Base-by-base conservation (phyloP, 1,284 basidiomycete genomes). In the Afroboletus lepidellus region DNA sequence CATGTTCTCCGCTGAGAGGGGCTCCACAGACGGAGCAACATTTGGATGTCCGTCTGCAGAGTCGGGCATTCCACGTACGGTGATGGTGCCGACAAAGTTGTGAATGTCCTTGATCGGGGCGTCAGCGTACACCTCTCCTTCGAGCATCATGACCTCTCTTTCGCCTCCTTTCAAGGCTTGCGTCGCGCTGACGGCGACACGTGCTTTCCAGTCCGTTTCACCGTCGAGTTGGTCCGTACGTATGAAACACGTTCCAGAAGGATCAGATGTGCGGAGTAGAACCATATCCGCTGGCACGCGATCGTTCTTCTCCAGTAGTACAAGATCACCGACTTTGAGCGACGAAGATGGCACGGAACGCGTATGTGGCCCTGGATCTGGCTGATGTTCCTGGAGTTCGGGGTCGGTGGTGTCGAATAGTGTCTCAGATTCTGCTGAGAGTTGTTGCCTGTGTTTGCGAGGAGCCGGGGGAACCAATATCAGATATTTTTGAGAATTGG, bases 121-220 rank as follows among this genome's bases (percentile, higher is more conserved):
- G 64, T 98, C 96, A 55, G 94, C 95, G 60, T 94, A 95, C 5
- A 96, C 82, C 56, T 90, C 89, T 0, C 91, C 94, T 59, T 92
- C 87, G 13, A 96, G 72, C 8, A 77, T 70, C 21, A 90, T 77
- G 3, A 99, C 70, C 23, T 87, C 86, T 18, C 74, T 74, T 60
- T 90, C 67, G 5, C 62, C 57, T 9, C 61, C 63, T 48, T 58
- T 62, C 8, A 64, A 37, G 6, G 53, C 50, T 29, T 66, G 62
- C 9, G 64, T 58, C 13, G 23, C 50, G 23, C 53, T 39, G 20
- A 97, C 87, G 0, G 96, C 95, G 1, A 98, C 87, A 11, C 92
- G 85, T 46, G 98, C 76, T 70, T 99, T 99, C 97, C 97, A 99
- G 64, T 99, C 97, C 1, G 97, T 99, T 72, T 99, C 97, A 41